Conservation (phyloP, 129 eudicot species). For the Centaurea solstitialis region DNA sequence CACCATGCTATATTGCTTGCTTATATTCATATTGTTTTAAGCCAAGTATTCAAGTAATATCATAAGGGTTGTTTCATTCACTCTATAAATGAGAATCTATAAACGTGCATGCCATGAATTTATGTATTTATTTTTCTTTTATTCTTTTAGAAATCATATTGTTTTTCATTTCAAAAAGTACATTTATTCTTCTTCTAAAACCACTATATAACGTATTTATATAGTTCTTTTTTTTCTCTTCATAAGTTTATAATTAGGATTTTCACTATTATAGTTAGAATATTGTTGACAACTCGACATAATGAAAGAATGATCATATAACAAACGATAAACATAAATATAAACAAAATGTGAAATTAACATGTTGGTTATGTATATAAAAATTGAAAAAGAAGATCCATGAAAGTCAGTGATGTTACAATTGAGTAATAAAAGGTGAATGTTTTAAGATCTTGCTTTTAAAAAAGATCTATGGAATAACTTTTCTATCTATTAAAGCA, state of each 20-base stretch:
- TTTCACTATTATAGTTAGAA: neutral
- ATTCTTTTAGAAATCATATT: neutral
- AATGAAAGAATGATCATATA: neutral
- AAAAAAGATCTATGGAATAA: neutral
- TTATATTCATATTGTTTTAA: slow-evolving; percentile 24
- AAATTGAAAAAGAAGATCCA: neutral
- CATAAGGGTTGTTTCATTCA: slow-evolving; percentile 19
- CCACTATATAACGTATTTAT: neutral
- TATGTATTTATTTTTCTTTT: neutral
- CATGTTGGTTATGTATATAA: neutral
- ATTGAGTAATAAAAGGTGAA: neutral
- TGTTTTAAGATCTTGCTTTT: neutral
- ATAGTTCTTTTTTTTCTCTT: too few relatives aligned
- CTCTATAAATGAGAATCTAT: slow-evolving; percentile 19
- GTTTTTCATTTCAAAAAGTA: neutral
- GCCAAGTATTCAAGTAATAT: slow-evolving; percentile 3
- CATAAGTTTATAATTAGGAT: neutral
- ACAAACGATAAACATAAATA: too few relatives aligned
- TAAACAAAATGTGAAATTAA: neutral
- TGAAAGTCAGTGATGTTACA: neutral
- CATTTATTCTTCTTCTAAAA: neutral
- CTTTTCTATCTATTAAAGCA: neutral
- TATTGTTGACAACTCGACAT: neutral
- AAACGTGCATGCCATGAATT: slow-evolving; percentile 15
- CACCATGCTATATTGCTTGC: slow-evolving; percentile 37